Percentiles rank a stretch among this genome's conserved stretches.
Evolutionary conservation across 352 stramenopile genomes (phyloP).

Genomic region (Pythium phragmitis): DNA sequence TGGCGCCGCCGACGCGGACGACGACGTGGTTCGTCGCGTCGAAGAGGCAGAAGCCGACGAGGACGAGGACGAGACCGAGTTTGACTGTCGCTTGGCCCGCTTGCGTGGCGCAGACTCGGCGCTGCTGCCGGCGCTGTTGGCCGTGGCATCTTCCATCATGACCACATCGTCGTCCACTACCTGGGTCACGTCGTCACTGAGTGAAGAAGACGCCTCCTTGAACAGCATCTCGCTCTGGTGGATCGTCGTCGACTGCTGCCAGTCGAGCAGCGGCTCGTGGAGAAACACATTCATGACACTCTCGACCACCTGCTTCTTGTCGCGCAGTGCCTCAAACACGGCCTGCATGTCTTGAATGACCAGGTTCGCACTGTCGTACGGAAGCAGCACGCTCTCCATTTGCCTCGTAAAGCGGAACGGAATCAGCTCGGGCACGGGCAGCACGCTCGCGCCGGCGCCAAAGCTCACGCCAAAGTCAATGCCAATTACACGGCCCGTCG

Average conservation of each 20-base stretch:
- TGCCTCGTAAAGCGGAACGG: constrained; percentile 88
- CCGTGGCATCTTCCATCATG: constrained; percentile 1
- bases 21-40: constrained; percentile 4
- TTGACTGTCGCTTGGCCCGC: constrained; percentile 10
- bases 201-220: constrained; percentile 24
- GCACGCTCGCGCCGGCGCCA: constrained; percentile 72
- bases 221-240: constrained; percentile 59
- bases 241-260: constrained; percentile 72
- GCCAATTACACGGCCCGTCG: constrained; percentile 73
- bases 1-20: constrained; percentile 6
- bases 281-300: constrained; percentile 92
- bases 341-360: constrained; percentile 82
- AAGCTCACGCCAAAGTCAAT: constrained; percentile 94
- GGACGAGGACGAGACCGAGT: not conserved
- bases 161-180: constrained; percentile 19
- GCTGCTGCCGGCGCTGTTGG: not conserved
- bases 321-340: constrained; percentile 80
- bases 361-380: constrained; percentile 65
- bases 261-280: constrained; percentile 90
- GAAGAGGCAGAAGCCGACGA: constrained; percentile 3
- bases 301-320: constrained; percentile 79
- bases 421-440: constrained; percentile 89
- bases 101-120: not conserved
- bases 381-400: constrained; percentile 68
- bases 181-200: constrained; percentile 22